phyloP scores from a whole-genome alignment of 2,329 filamentous ascomycete genomes.

The Pyrenophora graminea region DNA sequence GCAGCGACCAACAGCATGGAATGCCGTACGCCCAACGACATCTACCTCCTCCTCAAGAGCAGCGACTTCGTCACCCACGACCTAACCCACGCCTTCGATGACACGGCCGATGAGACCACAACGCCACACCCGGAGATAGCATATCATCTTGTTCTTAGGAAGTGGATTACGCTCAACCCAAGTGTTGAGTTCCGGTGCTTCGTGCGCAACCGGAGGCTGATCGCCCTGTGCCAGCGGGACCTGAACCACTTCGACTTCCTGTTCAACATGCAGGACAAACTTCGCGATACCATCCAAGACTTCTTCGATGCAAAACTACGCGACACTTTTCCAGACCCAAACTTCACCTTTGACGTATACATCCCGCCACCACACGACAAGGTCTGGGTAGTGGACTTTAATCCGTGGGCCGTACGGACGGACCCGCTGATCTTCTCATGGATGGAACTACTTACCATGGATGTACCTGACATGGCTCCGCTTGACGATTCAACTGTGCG shows the following conservation, averaged over 20 bases:
- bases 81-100: constrained; percentile 89
- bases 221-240: constrained; percentile 87
- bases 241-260: constrained; percentile 90
- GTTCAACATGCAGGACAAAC: constrained; percentile 64
- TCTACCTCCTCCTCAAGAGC: constrained; percentile 92
- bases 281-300: constrained; percentile 70
- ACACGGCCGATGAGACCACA: constrained; percentile 52
- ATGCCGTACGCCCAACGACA: constrained; percentile 83
- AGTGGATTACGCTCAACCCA: constrained; percentile 86
- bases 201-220: constrained; percentile 77
- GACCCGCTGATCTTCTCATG: constrained; percentile 89
- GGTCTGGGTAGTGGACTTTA: constrained; percentile 89
- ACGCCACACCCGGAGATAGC: constrained; percentile 56
- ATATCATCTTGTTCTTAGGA: constrained; percentile 82
- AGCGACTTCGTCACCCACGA: constrained; percentile 95
- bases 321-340: constrained; percentile 78
- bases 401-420: constrained; percentile 88
- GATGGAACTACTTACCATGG: constrained; percentile 78
- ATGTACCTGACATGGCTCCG: constrained; percentile 53
- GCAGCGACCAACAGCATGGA: constrained; percentile 85
- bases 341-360: constrained; percentile 91
- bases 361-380: constrained; percentile 74
- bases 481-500: constrained; percentile 37
- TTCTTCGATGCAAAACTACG: constrained; percentile 79
- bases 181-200: constrained; percentile 96